Evolutionary conservation across 2,329 filamentous ascomycete species (phyloP).

Genomic region (Raffaelea arxii): DNA sequence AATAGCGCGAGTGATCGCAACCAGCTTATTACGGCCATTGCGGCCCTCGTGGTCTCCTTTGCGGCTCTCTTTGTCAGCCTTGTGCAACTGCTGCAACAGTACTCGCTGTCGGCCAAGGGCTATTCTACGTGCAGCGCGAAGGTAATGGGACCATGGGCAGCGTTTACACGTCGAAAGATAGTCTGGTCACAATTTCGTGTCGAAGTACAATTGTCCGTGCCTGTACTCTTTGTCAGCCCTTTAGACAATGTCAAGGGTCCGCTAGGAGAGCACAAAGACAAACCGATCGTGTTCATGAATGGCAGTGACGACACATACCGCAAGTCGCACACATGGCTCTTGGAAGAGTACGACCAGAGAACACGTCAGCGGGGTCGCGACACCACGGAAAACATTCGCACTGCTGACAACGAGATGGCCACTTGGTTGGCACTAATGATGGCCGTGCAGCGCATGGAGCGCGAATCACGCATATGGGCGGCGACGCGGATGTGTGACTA

Average conservation of each 20-base stretch:
- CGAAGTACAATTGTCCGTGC: slow-evolving; percentile 36
- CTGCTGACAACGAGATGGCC: slow-evolving; percentile 44
- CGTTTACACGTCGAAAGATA: slow-evolving; percentile 28
- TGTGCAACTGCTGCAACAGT: slow-evolving; percentile 40
- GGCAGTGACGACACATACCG: slow-evolving; percentile 25
- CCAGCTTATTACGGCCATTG: slow-evolving; percentile 24
- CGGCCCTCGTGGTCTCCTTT: slow-evolving; percentile 35
- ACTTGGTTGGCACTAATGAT: slow-evolving; percentile 43
- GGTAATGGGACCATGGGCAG: slow-evolving; percentile 37
- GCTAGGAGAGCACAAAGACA: slow-evolving; percentile 12
- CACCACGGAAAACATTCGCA: slow-evolving; percentile 28
- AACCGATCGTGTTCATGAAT: slow-evolving; percentile 26
- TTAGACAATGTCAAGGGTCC: slow-evolving; percentile 29
- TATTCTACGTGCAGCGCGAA: slow-evolving; percentile 36
- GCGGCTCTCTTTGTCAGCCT: slow-evolving; percentile 34
- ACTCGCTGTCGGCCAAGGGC: slow-evolving; percentile 37
- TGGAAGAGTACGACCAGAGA: slow-evolving; percentile 11
- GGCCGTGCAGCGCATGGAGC: slow-evolving; percentile 40
- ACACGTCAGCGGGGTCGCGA: slow-evolving; percentile 6
- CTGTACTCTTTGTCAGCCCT: slow-evolving; percentile 38
- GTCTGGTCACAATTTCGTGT: slow-evolving; percentile 34
- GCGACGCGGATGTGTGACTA: slow-evolving; percentile 14
- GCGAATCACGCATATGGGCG: slow-evolving; percentile 36
- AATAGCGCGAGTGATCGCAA: slow-evolving; percentile 20
- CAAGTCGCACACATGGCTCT: slow-evolving; percentile 10